Evolutionary conservation across 2,329 filamentous ascomycete genomes (phyloP).

Genomic region (Colletotrichum liaoningense): DNA sequence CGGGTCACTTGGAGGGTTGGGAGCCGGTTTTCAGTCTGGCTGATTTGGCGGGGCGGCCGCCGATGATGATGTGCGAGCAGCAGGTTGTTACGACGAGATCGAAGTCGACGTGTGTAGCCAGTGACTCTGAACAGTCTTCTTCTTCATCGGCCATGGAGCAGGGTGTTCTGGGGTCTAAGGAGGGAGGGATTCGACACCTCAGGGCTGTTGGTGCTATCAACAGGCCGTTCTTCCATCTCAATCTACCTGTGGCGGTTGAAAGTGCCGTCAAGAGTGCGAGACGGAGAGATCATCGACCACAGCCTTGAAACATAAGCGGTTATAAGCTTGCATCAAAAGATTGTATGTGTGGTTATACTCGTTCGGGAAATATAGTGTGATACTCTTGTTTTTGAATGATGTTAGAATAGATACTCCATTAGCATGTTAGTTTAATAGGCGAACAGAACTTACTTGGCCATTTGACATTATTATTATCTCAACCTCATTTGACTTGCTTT

Average conservation of each 20-base stretch:
- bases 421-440: neutral
- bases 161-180: neutral
- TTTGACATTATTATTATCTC: no score
- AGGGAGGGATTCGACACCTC: neutral
- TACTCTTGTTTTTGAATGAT: neutral
- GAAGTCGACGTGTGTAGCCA: neutral
- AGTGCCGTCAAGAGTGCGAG: constrained; percentile 41
- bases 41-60: constrained; percentile 28
- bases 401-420: neutral
- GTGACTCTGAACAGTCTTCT: neutral
- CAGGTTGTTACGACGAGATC: fast-evolving
- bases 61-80: neutral
- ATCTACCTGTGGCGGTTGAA: constrained; percentile 56
- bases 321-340: neutral
- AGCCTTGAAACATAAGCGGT: neutral
- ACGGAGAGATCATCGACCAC: neutral
- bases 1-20: constrained; percentile 3
- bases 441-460: no score
- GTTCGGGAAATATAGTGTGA: neutral
- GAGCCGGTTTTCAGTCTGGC: constrained; percentile 39
- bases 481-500: no score
- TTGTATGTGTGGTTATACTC: neutral
- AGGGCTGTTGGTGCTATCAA: constrained; percentile 52
- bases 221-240: constrained; percentile 60
- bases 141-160: constrained; percentile 4